Base-by-base conservation (phyloP, 1,139 yeast species). In the Candida glucosophila region DNA sequence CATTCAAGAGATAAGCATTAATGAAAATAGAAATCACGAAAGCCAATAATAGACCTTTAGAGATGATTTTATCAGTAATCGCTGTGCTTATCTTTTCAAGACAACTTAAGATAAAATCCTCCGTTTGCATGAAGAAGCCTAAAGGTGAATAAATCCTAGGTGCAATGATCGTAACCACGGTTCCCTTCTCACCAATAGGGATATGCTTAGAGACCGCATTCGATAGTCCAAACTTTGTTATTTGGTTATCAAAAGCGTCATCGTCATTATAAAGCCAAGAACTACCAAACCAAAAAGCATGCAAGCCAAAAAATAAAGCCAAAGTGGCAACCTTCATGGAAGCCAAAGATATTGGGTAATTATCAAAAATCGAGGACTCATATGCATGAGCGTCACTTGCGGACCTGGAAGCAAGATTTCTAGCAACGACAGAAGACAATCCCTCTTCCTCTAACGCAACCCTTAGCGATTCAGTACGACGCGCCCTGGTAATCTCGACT, bases 361-460 rank as follows among this genome's bases (percentile, higher is more conserved):
- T 40, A 20, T 41, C 39, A 31, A 57, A 55, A 16, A 50, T 39
- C 5, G 49, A 36, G n/a, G 41, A 47, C 22, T 49, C 52, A 28
- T 60, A 47, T 22, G 65, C 56, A 25, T 52, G 47, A 22, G 59
- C 66, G 26, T 62, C 51, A 20, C 64, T 69, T 10, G 88, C 77
- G 20, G 82, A 78, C 30, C 73, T 67, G 36, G 72, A 75, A 14
- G 67, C 69, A 22, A 63, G 55, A 23, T 90, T 50, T 12, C 55
- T 54, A 6, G 72, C 96, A 23, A 82, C 82, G 32, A 66, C 58
- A 29, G 75, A 75, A 23, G 85, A 70, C 21, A 90, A 73, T 13
- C 98, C 98, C 43, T 92, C 98, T 51, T 90, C 98, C 56, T 88
- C 95, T 39, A 90, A 64, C 13, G 86, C 90, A 39, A 73, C 77